Base-by-base conservation (phyloP, 805 yeast genomes). In the Lipomyces chichibuensis region DNA sequence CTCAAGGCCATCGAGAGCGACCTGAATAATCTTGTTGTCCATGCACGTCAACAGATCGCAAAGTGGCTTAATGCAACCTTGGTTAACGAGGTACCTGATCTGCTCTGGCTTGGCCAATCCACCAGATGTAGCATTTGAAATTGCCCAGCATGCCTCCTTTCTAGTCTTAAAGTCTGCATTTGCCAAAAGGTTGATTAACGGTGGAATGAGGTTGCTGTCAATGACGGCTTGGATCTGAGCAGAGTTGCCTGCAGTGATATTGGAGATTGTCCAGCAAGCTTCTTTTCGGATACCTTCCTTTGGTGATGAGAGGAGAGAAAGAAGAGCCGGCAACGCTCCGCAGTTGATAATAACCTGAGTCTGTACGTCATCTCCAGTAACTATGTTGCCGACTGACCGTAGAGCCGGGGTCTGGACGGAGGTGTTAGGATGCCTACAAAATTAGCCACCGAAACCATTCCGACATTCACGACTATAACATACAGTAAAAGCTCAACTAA, bases 141-240 rank as follows among this genome's bases (percentile, higher is more conserved):
- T 90, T 46, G 98, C 98, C 99, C 99, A 95, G 84, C 98, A 94
- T 2, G 99, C 99, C 82, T 95, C 99, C 80, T 94, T 95, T 78
- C 91, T 91, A 46, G 98, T 94, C 83, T 92, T 93, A 83, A 92
- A 93, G 76, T 94, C 98, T 69, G 95, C 97, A 65, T 86, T 84
- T 53, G 84, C 81, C 78, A 95, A 84, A 71, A 88, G 81, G 77
- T 92, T 88, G 74, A 95, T 88, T 72, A 91, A 85, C 66, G 93
- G 97, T 53, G 98, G 99, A 71, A 95, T 88, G 77, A 95, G 84
- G 81, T 95, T 95, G 69, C 94, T 88, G 77, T 93, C 97, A 75
- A 95, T 93, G 61, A 95, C 98, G 17, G 98, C 94, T 82, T 94
- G 98, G 75, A 94, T 92, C 83, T 95, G 99, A 69, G 90, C 93